A percentile compares a stretch with the other conserved stretches of the same genome.
Evolutionary conservation across 805 yeast genomes (phyloP).

Genomic region (Wickerhamiella azymoides): DNA sequence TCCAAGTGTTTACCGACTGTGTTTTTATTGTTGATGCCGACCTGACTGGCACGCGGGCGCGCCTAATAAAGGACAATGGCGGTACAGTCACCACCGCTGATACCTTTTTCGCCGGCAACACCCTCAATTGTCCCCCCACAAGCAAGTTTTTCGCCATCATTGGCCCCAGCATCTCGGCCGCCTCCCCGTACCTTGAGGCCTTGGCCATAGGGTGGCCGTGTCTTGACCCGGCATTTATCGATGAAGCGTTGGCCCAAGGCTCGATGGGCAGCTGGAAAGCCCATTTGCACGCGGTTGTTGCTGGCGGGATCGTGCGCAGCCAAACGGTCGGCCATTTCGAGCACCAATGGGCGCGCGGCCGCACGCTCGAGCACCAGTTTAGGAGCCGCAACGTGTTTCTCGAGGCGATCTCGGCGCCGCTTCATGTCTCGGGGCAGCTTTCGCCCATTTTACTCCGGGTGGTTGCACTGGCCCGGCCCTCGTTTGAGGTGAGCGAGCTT

Average conservation of each 20-base stretch:
- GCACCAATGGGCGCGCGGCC: slow-evolving; percentile 14
- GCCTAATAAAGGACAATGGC: neutral
- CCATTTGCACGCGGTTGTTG: slow-evolving; percentile 64
- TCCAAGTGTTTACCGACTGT: neutral
- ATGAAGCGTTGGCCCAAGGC: slow-evolving; percentile 31
- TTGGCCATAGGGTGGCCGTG: slow-evolving; percentile 81
- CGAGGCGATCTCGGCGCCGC: slow-evolving; percentile 12
- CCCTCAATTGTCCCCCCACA: slow-evolving; percentile 1
- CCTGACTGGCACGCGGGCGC: neutral
- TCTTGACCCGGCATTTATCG: slow-evolving; percentile 42
- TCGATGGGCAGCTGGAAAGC: slow-evolving; percentile 31
- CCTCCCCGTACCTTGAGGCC: slow-evolving; percentile 63
- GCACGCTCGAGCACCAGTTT: slow-evolving; percentile 19
- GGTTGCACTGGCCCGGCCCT: slow-evolving; percentile 11
- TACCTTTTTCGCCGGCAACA: neutral
- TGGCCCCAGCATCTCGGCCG: slow-evolving; percentile 29
- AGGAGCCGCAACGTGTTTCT: slow-evolving; percentile 14
- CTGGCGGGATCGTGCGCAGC: slow-evolving; percentile 29
- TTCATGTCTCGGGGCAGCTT: slow-evolving; percentile 12
- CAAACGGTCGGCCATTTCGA: slow-evolving; percentile 20
- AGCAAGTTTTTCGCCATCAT: slow-evolving; percentile 50
- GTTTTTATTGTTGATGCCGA: slow-evolving; percentile 3
- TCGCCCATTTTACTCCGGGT: slow-evolving; percentile 6
- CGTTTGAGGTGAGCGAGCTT: slow-evolving; percentile 7
- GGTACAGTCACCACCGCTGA: neutral